Conservation (phyloP, 208 protist genomes). For the Polymyxa betae region DNA sequence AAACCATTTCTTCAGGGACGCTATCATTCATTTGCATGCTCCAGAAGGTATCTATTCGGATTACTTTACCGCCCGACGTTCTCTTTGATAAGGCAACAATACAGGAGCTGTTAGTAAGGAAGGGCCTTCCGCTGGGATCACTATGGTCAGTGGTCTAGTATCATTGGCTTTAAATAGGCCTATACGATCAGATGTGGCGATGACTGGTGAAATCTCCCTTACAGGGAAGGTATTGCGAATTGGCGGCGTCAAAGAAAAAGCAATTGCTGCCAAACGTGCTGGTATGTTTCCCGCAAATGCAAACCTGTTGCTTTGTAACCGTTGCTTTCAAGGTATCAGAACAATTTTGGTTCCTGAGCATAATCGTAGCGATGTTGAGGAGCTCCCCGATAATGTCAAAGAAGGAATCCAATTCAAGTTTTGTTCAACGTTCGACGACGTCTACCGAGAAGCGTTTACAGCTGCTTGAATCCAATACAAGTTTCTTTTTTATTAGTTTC, state of each 20-base stretch:
- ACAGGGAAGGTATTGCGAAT: slow-evolving; percentile 81
- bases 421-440: slow-evolving; percentile 68
- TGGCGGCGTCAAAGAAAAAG: slow-evolving; percentile 82
- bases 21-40: slow-evolving; percentile 78
- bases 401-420: slow-evolving; percentile 70
- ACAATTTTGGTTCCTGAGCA: too few relatives aligned
- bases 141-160: slow-evolving; percentile 78
- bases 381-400: slow-evolving; percentile 73
- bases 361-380: slow-evolving; percentile 77
- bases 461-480: too few relatives aligned
- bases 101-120: slow-evolving; percentile 69
- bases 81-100: too few relatives aligned
- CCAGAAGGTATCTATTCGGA: slow-evolving; percentile 75
- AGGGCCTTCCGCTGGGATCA: slow-evolving; percentile 75
- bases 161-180: slow-evolving; percentile 75
- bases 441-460: slow-evolving; percentile 64
- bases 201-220: slow-evolving; percentile 85
- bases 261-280: slow-evolving; percentile 71
- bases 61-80: background rate
- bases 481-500: too few relatives aligned
- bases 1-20: slow-evolving; percentile 72
- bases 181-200: slow-evolving; percentile 74
- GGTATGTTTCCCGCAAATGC: too few relatives aligned
- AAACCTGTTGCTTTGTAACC: slow-evolving; percentile 75
- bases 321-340: too few relatives aligned